Base-by-base conservation (phyloP, 2,329 filamentous ascomycete genomes). In the Xylariaceae sp. region DNA sequence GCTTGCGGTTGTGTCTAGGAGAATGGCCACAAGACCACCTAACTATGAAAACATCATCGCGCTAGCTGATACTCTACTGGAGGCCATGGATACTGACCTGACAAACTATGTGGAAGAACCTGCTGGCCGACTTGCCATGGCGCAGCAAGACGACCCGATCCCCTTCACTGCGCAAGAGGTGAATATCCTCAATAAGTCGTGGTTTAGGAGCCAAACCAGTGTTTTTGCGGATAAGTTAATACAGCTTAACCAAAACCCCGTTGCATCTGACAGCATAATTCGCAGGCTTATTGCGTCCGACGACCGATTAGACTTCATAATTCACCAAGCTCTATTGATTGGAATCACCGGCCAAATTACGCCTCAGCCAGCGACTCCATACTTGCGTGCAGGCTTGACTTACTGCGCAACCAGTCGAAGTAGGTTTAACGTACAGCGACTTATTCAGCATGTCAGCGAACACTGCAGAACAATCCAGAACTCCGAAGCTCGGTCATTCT, bases 141-240 rank as follows among this genome's bases (percentile, higher is more conserved):
- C 63, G 11, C 47, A 67, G 13, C 64, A 64, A 48, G 67, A 66
- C 10, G 64, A 72, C 5, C 60, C 69, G 3, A 75, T 81, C 37
- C 74, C 73, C 1, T 78, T 81, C 66, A 78, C 77, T 2, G 61
- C 66, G 0, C 57, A 64, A 0, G 83, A 86, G 63, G 71, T 79
- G 10, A 69, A 75, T 23, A 60, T 78, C 2, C 58, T 85, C 2
- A 72, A 77, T 51, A 68, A 69, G 29, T 72, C 78, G 29, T 79
- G 75, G 73, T 64, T 67, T 58, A 62, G 69, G 42, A 59, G 62
- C 20, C 53, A 62, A 15, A 58, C 64, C 4, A 83, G 81, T 57
- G 72, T 84, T n/a, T 83, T 88, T 46, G 67, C 87, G 20, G 83
- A 85, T 64, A 90, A 88, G 66, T 75, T 92, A 21, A 75, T 92